Percentiles rank a stretch among this genome's conserved stretches.
Evolutionary conservation across 2,329 filamentous ascomycete species (phyloP).

Genomic region (Beauveria brongniartii): DNA sequence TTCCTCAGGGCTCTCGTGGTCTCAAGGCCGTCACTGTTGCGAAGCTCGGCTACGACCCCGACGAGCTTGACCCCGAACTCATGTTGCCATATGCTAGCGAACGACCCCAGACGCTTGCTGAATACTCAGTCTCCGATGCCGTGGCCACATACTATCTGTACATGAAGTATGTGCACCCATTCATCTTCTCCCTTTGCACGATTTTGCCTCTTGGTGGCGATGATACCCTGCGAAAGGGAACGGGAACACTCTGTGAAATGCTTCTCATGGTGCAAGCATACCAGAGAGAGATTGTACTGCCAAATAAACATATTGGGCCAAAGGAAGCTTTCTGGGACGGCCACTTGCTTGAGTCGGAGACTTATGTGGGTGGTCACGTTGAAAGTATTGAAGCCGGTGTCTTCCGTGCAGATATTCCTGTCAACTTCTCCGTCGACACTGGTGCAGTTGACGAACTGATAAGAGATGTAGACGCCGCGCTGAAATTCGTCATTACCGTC

Average conservation of each 20-base stretch:
- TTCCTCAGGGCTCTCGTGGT: constrained; percentile 94
- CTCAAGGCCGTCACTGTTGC: constrained; percentile 96
- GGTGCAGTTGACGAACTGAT: constrained; percentile 84
- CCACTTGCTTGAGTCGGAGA: constrained; percentile 91
- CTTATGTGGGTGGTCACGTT: constrained; percentile 96
- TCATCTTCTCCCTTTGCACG: constrained; percentile 97
- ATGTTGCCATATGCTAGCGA: constrained; percentile 93
- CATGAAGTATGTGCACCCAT: constrained; percentile 99
- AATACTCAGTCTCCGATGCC: constrained; percentile 98
- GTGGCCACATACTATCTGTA: constrained; percentile 98
- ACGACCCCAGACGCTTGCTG: constrained; percentile 84
- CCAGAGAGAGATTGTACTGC: constrained; percentile 80
- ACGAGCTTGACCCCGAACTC: constrained; percentile 92
- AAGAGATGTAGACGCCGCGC: constrained; percentile 74
- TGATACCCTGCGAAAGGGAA: constrained; percentile 89
- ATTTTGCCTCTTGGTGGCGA: constrained; percentile 91
- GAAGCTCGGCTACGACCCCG: constrained; percentile 95
- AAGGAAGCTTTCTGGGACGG: constrained; percentile 96
- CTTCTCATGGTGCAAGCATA: constrained; percentile 98
- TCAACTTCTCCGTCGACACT: constrained; percentile 86
- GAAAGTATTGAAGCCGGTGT: constrained; percentile 98
- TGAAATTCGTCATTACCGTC: constrained; percentile 78
- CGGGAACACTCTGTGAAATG: constrained; percentile 98
- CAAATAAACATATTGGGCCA: constrained; percentile 89
- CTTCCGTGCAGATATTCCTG: constrained; percentile 90